Evolutionary conservation across 176 grass and related monocot species (phyloP).

Genomic region (Raddia distichophylla): DNA sequence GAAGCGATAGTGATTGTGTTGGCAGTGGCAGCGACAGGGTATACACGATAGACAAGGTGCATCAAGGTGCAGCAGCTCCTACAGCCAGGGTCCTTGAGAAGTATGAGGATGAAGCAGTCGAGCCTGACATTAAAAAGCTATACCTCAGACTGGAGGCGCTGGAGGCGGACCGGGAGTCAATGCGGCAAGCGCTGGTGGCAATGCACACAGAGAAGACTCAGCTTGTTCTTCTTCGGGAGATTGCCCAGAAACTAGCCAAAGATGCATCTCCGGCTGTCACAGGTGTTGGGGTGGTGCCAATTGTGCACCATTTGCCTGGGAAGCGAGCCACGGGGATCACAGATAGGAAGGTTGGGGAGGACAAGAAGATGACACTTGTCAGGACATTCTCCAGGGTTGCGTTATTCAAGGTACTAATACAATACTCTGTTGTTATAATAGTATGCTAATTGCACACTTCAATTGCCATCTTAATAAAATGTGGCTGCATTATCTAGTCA

Average conservation of each 20-base stretch:
- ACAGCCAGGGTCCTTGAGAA: conserved; percentile 51
- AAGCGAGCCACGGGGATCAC: conserved; percentile 37
- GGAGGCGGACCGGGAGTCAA: conserved; percentile 92
- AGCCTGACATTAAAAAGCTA: conserved; percentile 85
- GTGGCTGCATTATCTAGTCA: not conserved
- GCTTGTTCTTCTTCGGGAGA: conserved; percentile 81
- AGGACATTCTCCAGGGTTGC: conserved; percentile 50
- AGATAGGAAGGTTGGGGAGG: conserved; percentile 37
- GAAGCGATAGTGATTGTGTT: conserved; percentile 26
- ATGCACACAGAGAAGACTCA: conserved; percentile 94
- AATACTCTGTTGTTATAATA: conserved; percentile 25
- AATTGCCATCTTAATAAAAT: conserved; percentile 30
- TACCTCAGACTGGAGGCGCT: conserved; percentile 80
- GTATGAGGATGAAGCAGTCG: conserved; percentile 31
- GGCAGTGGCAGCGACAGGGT: conserved; percentile 62
- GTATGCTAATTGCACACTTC: conserved; percentile 16
- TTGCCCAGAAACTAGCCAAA: conserved; percentile 85
- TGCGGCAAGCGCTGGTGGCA: conserved; percentile 80
- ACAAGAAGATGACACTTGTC: conserved; percentile 42
- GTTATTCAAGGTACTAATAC: conserved; percentile 76
- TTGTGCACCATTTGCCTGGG: not conserved
- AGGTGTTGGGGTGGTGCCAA: conserved; percentile 27
- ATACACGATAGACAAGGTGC: conserved; percentile 81
- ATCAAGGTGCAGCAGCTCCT: conserved; percentile 45
- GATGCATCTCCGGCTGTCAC: conserved; percentile 43